These are phyloP conservation scores for Vaccinium myrtillus DNA, from an alignment of 148 eudicot species.

Conservation along the genomic window DNA sequence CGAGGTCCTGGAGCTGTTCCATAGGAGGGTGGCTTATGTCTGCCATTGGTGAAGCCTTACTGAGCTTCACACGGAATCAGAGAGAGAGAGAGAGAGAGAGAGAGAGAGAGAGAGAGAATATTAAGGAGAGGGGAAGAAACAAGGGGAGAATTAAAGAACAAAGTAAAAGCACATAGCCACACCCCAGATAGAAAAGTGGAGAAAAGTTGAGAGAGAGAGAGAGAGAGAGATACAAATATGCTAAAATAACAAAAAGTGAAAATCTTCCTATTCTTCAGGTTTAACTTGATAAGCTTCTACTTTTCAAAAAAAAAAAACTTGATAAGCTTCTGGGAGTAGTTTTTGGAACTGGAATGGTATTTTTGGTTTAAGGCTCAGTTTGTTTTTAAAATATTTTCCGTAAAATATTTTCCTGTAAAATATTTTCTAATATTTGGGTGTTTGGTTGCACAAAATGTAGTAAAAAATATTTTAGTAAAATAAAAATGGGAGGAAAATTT, in stretches of 20 bases:
- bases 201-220: constrained; percentile 14
- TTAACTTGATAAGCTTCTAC: neutral
- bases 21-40: constrained; percentile 86
- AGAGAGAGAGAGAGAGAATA: constrained; percentile 16
- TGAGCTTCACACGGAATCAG: constrained; percentile 22
- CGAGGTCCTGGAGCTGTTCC: constrained; percentile 99
- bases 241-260: neutral
- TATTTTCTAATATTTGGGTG: too few relatives aligned
- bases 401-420: too few relatives aligned
- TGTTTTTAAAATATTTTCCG: too few relatives aligned
- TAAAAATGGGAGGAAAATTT: too few relatives aligned
- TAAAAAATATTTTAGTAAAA: too few relatives aligned
- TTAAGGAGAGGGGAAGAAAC: constrained; percentile 1
- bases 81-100: constrained; percentile 15
- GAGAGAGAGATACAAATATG: neutral
- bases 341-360: neutral
- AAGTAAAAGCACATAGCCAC: constrained; percentile 11
- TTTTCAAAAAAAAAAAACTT: too few relatives aligned
- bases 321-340: neutral
- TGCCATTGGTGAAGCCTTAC: constrained; percentile 56
- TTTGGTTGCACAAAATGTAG: too few relatives aligned
- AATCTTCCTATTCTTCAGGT: neutral
- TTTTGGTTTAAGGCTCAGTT: neutral
- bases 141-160: constrained; percentile 18
- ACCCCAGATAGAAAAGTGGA: constrained; percentile 8